Evolutionary conservation across 148 eudicot species (phyloP), one percentile per base, ranked within the genome.

Genomic region (Pharnaceum exiguum): DNA sequence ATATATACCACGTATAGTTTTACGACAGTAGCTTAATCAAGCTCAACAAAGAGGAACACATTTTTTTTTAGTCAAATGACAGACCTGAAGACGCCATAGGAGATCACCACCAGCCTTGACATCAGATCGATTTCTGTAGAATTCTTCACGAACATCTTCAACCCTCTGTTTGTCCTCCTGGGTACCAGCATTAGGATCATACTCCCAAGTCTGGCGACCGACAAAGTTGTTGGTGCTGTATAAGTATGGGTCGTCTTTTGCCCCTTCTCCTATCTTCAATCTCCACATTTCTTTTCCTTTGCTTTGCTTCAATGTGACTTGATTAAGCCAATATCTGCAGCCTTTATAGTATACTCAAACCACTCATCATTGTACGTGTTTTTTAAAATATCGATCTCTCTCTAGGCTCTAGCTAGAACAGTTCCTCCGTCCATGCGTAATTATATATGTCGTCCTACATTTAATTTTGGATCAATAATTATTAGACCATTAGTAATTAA

Each of bases 131-230:
- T 80, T 72, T 24, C 29, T 42, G 40, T 37, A 35, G 22, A 75
- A 79, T 2, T 62, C 29, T 7, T 7, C 65, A 0, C 81, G 75
- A 15, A 66, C 73, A 9, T 56, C 39, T 21, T 79, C 81, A 5
- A 79, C 73, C 47, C 70, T 62, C 15, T 65, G 73, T 2, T 46
- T 55, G 1, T 67, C 71, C 15, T 79, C 78, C 9, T 57, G 65
- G 2, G 81, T 61, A 4, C 84, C 80, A 45, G 48, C 35, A 12
- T 65, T 28, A 3, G 75, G 70, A 47, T 79, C 80, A 57, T 75
- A 79, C 55, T 72, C 77, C 84, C 84, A 79, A 2, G 37, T 36
- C 44, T 75, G 84, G 10, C 84, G 57, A 1, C 84, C 84, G 4
- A 72, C 62, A 21, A 65, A 62, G 12, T 73, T 70, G 36, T 79